Evolutionary conservation across 2,329 filamentous ascomycete genomes (phyloP).

Genomic region (Xylaria sp.): DNA sequence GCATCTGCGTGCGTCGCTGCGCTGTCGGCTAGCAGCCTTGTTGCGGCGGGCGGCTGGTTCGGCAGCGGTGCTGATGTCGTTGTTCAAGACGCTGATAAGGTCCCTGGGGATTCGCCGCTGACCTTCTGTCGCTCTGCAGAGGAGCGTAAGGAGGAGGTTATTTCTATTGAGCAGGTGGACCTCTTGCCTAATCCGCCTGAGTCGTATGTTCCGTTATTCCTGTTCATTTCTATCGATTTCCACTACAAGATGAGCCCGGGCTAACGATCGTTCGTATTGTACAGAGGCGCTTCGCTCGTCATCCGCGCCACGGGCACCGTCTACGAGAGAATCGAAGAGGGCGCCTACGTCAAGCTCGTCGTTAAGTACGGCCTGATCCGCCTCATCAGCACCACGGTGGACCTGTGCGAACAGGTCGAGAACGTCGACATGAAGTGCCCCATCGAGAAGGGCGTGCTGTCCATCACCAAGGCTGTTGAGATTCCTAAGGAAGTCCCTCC

Average conservation of each 20-base stretch:
- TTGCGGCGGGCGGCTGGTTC: constrained; percentile 55
- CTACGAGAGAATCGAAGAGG: constrained; percentile 72
- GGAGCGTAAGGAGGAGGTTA: constrained; percentile 71
- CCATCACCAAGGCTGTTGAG: constrained; percentile 79
- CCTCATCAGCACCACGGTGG: constrained; percentile 78
- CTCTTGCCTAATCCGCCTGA: constrained; percentile 84
- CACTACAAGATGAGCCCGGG: not conserved
- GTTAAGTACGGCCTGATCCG: constrained; percentile 96
- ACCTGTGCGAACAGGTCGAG: constrained; percentile 86
- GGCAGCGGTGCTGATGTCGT: constrained; percentile 55
- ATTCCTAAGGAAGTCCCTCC: constrained; percentile 87
- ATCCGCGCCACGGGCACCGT: constrained; percentile 83
- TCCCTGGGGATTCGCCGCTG: constrained; percentile 87
- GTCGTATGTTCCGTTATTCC: constrained; percentile 65
- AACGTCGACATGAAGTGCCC: constrained; percentile 92
- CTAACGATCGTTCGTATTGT: not conserved
- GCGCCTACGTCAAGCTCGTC: constrained; percentile 79
- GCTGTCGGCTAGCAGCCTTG: constrained; percentile 45
- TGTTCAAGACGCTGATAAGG: constrained; percentile 61
- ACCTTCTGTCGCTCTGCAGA: constrained; percentile 77
- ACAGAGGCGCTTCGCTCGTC: constrained; percentile 75
- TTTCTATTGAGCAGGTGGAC: constrained; percentile 80
- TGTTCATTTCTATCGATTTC: not conserved
- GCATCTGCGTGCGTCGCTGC: constrained; percentile 51
- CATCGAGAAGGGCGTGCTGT: constrained; percentile 76